Evolutionary conservation across 257 asterid genomes (phyloP).

Genomic region (Pogostemon cablin): DNA sequence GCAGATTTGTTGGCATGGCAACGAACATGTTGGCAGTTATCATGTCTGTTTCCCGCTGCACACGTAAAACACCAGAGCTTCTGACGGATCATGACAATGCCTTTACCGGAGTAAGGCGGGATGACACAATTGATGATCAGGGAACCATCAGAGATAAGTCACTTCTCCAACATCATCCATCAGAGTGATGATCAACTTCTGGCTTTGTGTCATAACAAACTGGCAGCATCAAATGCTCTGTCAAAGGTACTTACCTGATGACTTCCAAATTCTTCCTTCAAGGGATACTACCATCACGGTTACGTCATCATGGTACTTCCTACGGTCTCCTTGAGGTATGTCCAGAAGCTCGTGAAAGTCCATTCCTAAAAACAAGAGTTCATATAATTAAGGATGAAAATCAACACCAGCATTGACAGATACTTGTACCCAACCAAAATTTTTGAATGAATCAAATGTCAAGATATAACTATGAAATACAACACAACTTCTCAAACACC

Average conservation of each 20-base stretch:
- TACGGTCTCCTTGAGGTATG: conserved; percentile 94
- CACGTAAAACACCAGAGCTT: no score
- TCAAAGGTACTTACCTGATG: conserved; percentile 90
- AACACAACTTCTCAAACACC: background rate
- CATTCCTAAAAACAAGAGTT: conserved; percentile 63
- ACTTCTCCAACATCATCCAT: background rate
- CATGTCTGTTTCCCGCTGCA: conserved; percentile 28
- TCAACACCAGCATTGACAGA: background rate
- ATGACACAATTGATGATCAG: no score
- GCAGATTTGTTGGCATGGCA: conserved; percentile 27
- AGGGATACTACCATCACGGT: conserved; percentile 98
- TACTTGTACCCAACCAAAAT: background rate
- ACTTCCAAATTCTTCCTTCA: conserved; percentile 96
- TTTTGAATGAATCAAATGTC: conserved; percentile 2
- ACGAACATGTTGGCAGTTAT: conserved; percentile 24
- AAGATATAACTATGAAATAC: background rate
- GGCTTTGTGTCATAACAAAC: conserved; percentile 1
- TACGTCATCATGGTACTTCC: conserved; percentile 96
- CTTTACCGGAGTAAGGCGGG: no score
- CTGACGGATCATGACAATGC: no score
- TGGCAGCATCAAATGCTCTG: background rate
- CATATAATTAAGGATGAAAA: conserved; percentile 29
- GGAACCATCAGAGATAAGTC: conserved; percentile 18
- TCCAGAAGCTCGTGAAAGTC: conserved; percentile 93
- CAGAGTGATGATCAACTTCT: conserved; percentile 22